Percentiles rank a stretch among this genome's conserved stretches.
Conservation (phyloP, 192 early-diverging fungal genomes). For the Umbelopsis sp. region DNA sequence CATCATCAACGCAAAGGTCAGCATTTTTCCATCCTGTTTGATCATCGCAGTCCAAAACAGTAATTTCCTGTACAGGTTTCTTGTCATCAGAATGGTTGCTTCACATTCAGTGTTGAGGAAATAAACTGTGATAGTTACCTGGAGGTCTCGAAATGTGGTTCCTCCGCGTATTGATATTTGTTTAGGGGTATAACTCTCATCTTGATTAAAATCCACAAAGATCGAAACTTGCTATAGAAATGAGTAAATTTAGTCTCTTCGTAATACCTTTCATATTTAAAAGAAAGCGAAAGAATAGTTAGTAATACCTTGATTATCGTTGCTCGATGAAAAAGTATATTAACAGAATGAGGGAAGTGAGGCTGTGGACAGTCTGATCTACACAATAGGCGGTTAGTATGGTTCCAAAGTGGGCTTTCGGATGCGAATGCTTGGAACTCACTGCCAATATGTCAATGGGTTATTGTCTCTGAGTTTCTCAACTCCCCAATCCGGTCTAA, state of each 20-base stretch:
- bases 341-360: slow-evolving; percentile 73
- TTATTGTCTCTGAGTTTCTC: slow-evolving; percentile 66
- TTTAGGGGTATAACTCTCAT: slow-evolving; percentile 83
- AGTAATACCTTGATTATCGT: slow-evolving; percentile 54
- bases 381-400: background rate
- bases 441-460: slow-evolving; percentile 84
- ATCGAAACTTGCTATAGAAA: slow-evolving; percentile 53
- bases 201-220: slow-evolving; percentile 73
- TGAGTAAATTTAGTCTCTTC: too few species aligned
- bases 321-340: slow-evolving; percentile 66
- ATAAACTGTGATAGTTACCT: slow-evolving; percentile 28
- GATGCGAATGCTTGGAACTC: slow-evolving; percentile 28
- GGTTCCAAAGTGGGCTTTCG: background rate
- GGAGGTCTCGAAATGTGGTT: slow-evolving; percentile 64
- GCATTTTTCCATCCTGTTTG: slow-evolving; percentile 73
- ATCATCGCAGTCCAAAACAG: slow-evolving; percentile 54
- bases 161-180: slow-evolving; percentile 69
- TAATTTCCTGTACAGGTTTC: slow-evolving; percentile 42
- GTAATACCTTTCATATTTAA: background rate
- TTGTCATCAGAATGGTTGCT: background rate
- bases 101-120: background rate
- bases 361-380: slow-evolving; percentile 64
- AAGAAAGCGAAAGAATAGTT: too few species aligned
- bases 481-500: slow-evolving; percentile 62
- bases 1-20: slow-evolving; percentile 48